Conservation (phyloP, 345 rosid genomes). For the Excoecaria cochinchinensis region DNA sequence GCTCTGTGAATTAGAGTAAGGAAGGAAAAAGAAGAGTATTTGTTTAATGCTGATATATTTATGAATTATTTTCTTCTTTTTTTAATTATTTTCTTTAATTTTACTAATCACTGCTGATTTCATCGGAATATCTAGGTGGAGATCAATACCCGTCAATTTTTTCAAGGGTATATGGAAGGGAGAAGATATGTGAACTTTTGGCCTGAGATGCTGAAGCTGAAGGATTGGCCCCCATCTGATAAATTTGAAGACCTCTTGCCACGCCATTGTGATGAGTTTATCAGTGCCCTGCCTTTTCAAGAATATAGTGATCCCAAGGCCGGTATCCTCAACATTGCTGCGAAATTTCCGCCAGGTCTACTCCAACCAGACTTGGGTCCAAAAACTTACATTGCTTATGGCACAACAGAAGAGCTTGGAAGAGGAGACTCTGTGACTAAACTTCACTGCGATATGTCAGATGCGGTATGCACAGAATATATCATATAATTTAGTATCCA, state of each 20-base stretch:
- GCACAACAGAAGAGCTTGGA: constrained; percentile 68
- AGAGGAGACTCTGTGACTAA: constrained; percentile 96
- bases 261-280: constrained; percentile 87
- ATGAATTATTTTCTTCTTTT: not conserved
- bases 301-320: constrained; percentile 74
- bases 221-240: constrained; percentile 98
- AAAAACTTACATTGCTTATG: constrained; percentile 89
- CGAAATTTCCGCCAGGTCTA: constrained; percentile 57
- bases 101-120: constrained; percentile 14
- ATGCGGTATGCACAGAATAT: constrained; percentile 60
- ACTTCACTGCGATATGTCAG: constrained; percentile 92
- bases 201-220: constrained; percentile 95
- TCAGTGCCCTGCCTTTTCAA: constrained; percentile 76
- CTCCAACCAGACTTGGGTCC: constrained; percentile 93
- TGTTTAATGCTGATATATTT: not conserved
- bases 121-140: constrained; percentile 45
- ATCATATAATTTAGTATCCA: not conserved
- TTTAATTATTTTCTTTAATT: not conserved
- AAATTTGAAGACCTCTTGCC: constrained; percentile 82
- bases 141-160: constrained; percentile 60
- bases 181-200: constrained; percentile 68
- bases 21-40: not conserved
- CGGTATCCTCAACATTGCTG: constrained; percentile 79
- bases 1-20: not conserved
- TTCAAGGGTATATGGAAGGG: constrained; percentile 77